A percentile compares a stretch with the other conserved stretches of the same genome.
phyloP scores from a whole-genome alignment of 495 filamentous ascomycete genomes.

The Melanomma pulvis-pyrius region DNA sequence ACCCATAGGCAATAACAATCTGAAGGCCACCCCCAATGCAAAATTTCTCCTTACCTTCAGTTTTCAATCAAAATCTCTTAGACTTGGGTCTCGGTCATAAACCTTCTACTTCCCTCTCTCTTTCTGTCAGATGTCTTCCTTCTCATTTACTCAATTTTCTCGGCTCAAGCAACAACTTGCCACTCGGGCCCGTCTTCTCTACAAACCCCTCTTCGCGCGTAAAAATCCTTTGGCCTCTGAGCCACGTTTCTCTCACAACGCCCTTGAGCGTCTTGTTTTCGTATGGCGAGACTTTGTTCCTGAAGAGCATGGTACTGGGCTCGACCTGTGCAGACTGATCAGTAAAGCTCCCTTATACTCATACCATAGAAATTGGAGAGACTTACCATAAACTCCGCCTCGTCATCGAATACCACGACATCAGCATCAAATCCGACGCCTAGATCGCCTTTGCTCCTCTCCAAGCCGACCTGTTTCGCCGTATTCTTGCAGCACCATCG shows the following conservation, averaged over 20 bases:
- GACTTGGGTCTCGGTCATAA: too few species aligned
- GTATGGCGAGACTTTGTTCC: constrained; percentile 94
- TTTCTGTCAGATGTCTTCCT: neutral
- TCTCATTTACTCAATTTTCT: constrained; percentile 42
- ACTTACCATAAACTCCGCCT: constrained; percentile 70
- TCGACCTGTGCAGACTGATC: constrained; percentile 33
- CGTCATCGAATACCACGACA: constrained; percentile 88
- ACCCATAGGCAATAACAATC: neutral
- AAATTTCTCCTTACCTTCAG: neutral
- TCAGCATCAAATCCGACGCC: constrained; percentile 88
- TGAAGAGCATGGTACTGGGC: constrained; percentile 74
- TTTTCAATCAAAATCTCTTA: too few species aligned
- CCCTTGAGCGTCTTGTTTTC: constrained; percentile 80
- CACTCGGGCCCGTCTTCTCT: constrained; percentile 58
- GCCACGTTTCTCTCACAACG: constrained; percentile 85
- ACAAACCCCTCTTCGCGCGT: constrained; percentile 63
- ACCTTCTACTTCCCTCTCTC: neutral
- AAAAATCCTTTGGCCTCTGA: constrained; percentile 78
- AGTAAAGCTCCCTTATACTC: neutral
- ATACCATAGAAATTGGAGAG: neutral
- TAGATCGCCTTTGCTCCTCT: constrained; percentile 78
- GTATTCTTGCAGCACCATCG: constrained; percentile 85
- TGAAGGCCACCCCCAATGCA: neutral
- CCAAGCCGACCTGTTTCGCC: constrained; percentile 86
- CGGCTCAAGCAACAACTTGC: constrained; percentile 65